A percentile compares a stretch with the other conserved stretches of the same genome.
Evolutionary conservation across 2,329 filamentous ascomycete genomes (phyloP).

Genomic region (Trichothecium roseum): DNA sequence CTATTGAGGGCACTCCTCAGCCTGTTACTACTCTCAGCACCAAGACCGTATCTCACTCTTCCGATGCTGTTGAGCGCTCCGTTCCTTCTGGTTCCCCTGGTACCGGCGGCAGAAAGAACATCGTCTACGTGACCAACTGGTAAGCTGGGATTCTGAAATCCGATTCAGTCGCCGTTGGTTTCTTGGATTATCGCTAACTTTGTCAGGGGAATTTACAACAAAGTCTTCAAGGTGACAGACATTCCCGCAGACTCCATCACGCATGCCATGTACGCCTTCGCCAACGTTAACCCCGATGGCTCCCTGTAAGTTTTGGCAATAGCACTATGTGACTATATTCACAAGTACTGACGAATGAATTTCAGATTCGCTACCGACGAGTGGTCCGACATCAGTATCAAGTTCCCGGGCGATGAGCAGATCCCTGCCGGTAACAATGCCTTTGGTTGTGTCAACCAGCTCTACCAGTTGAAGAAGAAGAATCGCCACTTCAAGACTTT

Average conservation of each 20-base stretch:
- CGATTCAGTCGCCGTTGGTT: too few relatives aligned
- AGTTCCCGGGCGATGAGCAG: background rate
- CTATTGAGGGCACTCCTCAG: background rate
- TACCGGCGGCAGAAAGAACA: constrained; percentile 20
- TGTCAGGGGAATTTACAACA: constrained; percentile 51
- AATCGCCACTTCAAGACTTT: constrained; percentile 69
- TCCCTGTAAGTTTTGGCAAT: constrained; percentile 28
- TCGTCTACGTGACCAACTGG: constrained; percentile 46
- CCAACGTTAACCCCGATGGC: constrained; percentile 33
- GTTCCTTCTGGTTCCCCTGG: constrained; percentile 1
- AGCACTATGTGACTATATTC: background rate
- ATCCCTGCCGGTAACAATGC: constrained; percentile 35
- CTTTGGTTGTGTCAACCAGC: constrained; percentile 69
- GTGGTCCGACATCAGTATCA: background rate
- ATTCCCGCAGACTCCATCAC: constrained; percentile 60
- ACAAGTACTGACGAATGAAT: background rate
- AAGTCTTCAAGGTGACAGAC: constrained; percentile 45
- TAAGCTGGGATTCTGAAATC: constrained; percentile 15
- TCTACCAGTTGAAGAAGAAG: constrained; percentile 64
- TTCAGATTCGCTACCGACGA: background rate
- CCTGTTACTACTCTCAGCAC: background rate
- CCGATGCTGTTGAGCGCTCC: background rate
- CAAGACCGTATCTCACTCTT: background rate
- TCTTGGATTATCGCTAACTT: too few relatives aligned
- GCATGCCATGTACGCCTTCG: constrained; percentile 57